Evolutionary conservation across 176 grass and related monocot species (phyloP), one percentile per base, ranked within the genome.

Genomic region (Oryza brachyantha): DNA sequence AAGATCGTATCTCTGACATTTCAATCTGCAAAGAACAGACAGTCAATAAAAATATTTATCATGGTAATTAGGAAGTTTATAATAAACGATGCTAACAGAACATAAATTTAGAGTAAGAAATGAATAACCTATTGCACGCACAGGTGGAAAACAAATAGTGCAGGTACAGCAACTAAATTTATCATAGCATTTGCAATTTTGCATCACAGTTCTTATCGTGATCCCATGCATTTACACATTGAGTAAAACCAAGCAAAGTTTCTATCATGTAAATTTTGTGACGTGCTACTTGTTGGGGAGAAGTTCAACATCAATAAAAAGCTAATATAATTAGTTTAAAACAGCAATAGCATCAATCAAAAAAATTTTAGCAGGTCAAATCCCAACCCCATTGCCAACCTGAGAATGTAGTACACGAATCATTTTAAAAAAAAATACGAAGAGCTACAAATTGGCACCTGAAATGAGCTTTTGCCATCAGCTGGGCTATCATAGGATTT

Each of bases 381-480:
- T 68, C 62, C 32, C 19, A 16, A 72, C 8, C 71, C 32, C 26
- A n/a, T 1, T 35, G 64, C 22, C 29, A 19, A 83, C 19, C 64
- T 69, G 13, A 67, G 13, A 78, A 48, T n/a, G n/a, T 24, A 40
- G 26, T 12, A 67, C n/a, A 73, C 29, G 41, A 72, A 61, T 35
- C 69, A 43, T 55, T 68, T 46, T 13, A 22, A 68, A 38, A 68
- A 76, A 5, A 85, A 84, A 62, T 9, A 42, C 4, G 26, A 45
- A 68, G 34, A 82, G 68, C 25, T 70, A 84, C 10, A 42, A 42
- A 66, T 83, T 81, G 66, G 85, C 64, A 98, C 95, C 92, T 98
- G 95, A 81, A 98, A 98, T 35, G 92, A 92, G 77, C 92, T 92
- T 91, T 98, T 98, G 50, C 95, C 92, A 85, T 98, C 95, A 74